phyloP scores from a whole-genome alignment of 1,284 basidiomycete genomes.

The Melampsora americana region DNA sequence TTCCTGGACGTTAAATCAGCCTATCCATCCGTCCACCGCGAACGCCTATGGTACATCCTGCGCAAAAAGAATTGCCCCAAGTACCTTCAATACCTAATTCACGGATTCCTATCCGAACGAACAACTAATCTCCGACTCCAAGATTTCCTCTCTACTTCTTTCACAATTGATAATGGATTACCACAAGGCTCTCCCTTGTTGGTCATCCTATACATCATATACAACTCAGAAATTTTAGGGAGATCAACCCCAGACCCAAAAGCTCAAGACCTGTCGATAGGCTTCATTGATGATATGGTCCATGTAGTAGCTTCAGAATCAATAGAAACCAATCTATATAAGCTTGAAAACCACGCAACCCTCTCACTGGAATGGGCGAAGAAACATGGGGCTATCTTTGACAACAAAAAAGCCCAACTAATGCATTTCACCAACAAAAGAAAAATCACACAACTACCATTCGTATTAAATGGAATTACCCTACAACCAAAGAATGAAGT shows the following conservation, averaged over 20 bases:
- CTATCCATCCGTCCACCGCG: conserved; percentile 3
- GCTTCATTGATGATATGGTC: conserved; percentile 8
- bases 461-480: neutral
- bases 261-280: neutral
- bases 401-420: conserved; percentile 4
- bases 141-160: no score
- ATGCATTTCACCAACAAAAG: neutral
- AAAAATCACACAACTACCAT: neutral
- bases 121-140: no score
- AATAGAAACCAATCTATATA: neutral
- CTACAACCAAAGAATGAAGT: neutral
- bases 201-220: conserved; percentile 1
- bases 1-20: conserved; percentile 23
- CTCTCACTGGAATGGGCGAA: neutral
- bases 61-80: neutral
- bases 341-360: neutral
- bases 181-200: no score
- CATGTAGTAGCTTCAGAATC: neutral
- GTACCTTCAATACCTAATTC: neutral
- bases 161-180: no score
- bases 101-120: neutral
- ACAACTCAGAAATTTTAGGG: neutral
- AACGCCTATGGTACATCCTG: neutral
- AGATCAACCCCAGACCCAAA: neutral
- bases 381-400: conserved; percentile 3